A percentile compares a stretch with the other conserved stretches of the same genome.
Evolutionary conservation across 305 asterid species (phyloP).

Genomic region (Galium porrigens): DNA sequence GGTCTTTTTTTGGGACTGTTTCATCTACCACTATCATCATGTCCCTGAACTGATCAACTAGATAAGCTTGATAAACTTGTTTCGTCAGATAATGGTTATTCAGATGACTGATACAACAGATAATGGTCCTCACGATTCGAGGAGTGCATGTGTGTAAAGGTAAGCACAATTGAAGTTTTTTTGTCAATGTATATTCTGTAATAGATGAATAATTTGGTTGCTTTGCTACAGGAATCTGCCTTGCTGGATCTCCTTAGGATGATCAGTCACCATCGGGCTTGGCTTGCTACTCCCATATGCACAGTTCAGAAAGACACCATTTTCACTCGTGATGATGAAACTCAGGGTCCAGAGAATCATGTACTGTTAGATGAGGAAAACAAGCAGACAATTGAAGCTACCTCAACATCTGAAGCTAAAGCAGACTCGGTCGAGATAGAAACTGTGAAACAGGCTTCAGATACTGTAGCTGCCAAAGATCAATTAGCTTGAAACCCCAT

Average conservation of each 20-base stretch:
- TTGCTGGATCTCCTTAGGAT: conserved; percentile 27
- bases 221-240: conserved; percentile 19
- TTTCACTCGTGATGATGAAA: conserved; percentile 19
- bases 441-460: conserved; percentile 13
- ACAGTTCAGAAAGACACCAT: conserved; percentile 24
- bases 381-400: conserved; percentile 15
- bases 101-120: conserved; percentile 26
- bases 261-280: conserved; percentile 26
- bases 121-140: conserved; percentile 24
- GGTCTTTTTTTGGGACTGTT: not conserved
- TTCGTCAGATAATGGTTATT: conserved; percentile 22
- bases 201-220: not conserved
- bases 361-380: conserved; percentile 20
- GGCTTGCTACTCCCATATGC: conserved; percentile 29
- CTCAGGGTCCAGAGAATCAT: conserved; percentile 12
- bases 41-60: not conserved
- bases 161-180: not conserved
- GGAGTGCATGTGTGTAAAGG: conserved; percentile 27
- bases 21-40: not conserved
- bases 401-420: conserved; percentile 11
- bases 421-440: conserved; percentile 13
- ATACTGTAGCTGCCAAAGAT: conserved; percentile 14
- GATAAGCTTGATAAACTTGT: not conserved
- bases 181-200: not conserved
- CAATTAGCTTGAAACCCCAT: too few species aligned